A percentile compares a stretch with the other conserved stretches of the same genome.
Conservation (phyloP, 768 basidiomycete species). For the Mycena maculata region DNA sequence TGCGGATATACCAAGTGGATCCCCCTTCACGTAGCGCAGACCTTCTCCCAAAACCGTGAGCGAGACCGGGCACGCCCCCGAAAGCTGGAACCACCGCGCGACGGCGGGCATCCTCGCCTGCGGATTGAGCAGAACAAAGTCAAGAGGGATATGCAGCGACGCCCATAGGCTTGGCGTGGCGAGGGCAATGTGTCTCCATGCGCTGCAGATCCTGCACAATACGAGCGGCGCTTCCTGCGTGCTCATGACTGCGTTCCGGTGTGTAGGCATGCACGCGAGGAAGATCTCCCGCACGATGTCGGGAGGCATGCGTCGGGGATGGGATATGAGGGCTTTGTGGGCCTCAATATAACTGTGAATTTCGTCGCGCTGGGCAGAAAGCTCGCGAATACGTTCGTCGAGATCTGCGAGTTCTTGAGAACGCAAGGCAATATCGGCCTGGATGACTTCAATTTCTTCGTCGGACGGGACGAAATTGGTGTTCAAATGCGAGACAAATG, state of each 20-base stretch:
- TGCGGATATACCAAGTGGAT: not conserved
- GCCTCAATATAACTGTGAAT: not conserved
- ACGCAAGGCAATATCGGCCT: not conserved
- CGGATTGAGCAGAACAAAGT: not conserved
- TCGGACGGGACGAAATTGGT: constrained; percentile 2
- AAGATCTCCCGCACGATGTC: constrained; percentile 21
- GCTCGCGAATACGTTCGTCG: not conserved
- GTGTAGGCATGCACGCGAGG: constrained; percentile 11
- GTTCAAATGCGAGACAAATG: not conserved
- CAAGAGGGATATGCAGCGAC: not conserved
- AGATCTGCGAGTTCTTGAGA: not conserved
- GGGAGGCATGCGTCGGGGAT: not conserved
- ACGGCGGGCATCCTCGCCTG: not conserved
- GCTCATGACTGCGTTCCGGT: constrained; percentile 10
- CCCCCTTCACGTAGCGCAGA: too few relatives aligned
- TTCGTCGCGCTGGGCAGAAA: not conserved
- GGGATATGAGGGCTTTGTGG: constrained; percentile 25
- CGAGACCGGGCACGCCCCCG: not conserved
- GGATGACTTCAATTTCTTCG: not conserved
- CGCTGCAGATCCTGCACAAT: constrained; percentile 10
- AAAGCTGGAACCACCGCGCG: not conserved
- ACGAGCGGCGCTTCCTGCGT: constrained; percentile 2
- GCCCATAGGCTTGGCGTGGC: constrained; percentile 4
- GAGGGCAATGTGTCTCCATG: constrained; percentile 7
- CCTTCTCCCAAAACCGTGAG: not conserved